Percentiles rank a stretch among this genome's conserved stretches.
Evolutionary conservation across 2,329 filamentous ascomycete genomes (phyloP).

Genomic region (Arachnomyces sp.): DNA sequence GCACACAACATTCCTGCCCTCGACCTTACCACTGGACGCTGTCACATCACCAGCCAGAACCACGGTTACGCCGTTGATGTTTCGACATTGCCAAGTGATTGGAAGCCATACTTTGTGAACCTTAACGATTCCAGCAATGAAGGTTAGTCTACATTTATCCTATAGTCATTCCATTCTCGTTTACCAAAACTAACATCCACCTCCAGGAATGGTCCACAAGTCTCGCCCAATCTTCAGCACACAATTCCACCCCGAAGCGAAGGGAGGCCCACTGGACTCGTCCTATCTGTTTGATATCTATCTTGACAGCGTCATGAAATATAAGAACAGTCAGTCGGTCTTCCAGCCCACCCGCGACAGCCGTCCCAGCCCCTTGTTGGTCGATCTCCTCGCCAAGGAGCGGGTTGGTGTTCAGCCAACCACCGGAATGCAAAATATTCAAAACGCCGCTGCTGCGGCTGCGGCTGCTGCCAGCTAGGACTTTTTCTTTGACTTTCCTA

Average conservation of each 20-base stretch:
- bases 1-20: constrained; percentile 97
- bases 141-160: constrained; percentile 40
- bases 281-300: constrained; percentile 96
- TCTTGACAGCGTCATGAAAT: constrained; percentile 77
- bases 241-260: constrained; percentile 98
- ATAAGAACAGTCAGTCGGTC: constrained; percentile 73
- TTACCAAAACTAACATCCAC: constrained; percentile 4
- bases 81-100: constrained; percentile 71
- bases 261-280: constrained; percentile 92
- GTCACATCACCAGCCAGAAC: constrained; percentile 98
- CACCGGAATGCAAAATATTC: constrained; percentile 44
- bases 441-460: constrained; percentile 25
- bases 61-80: constrained; percentile 95
- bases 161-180: constrained; percentile 1
- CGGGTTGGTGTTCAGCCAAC: constrained; percentile 80
- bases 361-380: constrained; percentile 76
- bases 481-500: background rate
- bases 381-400: constrained; percentile 88
- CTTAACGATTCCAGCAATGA: constrained; percentile 97
- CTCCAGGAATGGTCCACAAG: constrained; percentile 76
- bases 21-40: constrained; percentile 89
- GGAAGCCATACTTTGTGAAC: constrained; percentile 98
- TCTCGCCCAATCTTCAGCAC: constrained; percentile 95
- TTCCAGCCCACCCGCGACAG: constrained; percentile 70
- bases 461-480: constrained; percentile 13